Evolutionary conservation across 345 rosid species (phyloP).

Genomic region (Populus davidiana): DNA sequence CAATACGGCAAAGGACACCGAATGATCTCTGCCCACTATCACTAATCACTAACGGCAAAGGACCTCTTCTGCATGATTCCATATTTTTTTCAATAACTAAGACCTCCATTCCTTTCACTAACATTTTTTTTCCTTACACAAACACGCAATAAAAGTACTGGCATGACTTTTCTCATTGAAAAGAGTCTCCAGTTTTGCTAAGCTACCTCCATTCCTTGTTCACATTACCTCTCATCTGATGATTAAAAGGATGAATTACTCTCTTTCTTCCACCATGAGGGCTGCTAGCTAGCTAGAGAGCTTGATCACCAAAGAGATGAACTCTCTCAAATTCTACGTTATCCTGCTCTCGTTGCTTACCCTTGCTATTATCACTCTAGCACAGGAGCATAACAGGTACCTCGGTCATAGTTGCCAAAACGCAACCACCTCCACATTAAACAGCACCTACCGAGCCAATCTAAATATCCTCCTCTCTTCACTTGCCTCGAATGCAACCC

Average conservation of each 20-base stretch:
- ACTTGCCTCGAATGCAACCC: constrained; percentile 1
- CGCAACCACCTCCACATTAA: not conserved
- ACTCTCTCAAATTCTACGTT: not conserved
- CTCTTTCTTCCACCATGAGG: not conserved
- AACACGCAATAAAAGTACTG: too few relatives aligned
- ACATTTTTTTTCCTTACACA: too few relatives aligned
- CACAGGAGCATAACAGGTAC: not conserved
- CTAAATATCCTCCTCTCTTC: constrained; percentile 9
- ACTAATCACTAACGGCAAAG: too few relatives aligned
- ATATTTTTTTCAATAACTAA: too few relatives aligned
- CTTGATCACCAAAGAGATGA: not conserved
- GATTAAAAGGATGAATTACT: too few relatives aligned
- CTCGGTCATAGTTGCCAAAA: not conserved
- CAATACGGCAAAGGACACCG: too few relatives aligned
- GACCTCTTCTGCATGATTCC: too few relatives aligned
- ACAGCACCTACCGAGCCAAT: constrained; percentile 13
- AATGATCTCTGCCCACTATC: too few relatives aligned
- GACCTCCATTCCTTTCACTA: too few relatives aligned
- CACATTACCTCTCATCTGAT: not conserved
- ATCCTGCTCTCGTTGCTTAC: not conserved
- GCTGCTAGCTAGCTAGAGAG: not conserved
- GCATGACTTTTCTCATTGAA: too few relatives aligned
- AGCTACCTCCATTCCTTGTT: not conserved
- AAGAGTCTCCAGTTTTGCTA: not conserved
- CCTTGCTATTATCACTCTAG: not conserved